Evolutionary conservation across 257 asterid genomes (phyloP).

Genomic region (Penstemon newberryi): DNA sequence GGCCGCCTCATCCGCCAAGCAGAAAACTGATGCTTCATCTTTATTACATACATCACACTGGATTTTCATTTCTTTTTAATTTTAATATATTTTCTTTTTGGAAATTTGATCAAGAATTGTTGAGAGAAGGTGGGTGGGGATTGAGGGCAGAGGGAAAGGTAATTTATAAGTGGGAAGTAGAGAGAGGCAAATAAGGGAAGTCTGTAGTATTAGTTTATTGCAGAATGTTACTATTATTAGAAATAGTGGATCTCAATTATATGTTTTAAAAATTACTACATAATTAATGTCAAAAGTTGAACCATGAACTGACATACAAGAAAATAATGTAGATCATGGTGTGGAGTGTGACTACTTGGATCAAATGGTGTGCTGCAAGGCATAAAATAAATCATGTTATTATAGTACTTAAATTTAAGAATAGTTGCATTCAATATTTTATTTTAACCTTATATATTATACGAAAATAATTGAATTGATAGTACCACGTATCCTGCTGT

Average conservation of each 20-base stretch:
- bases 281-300: neutral
- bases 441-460: too few species aligned
- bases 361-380: too few species aligned
- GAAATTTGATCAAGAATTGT: neutral
- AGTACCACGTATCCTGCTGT: too few species aligned
- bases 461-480: too few species aligned
- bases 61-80: constrained; percentile 61
- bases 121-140: neutral
- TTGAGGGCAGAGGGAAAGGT: neutral
- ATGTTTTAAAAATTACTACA: neutral
- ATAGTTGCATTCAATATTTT: too few species aligned
- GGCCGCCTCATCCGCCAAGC: constrained; percentile 89
- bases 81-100: neutral
- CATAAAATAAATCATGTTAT: too few species aligned
- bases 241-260: constrained; percentile 22
- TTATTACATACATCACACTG: constrained; percentile 84
- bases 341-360: too few species aligned
- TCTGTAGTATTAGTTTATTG: constrained; percentile 10
- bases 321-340: neutral
- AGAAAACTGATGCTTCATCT: constrained; percentile 62
- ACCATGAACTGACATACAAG: too few species aligned
- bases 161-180: constrained; percentile 12
- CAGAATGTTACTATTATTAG: constrained; percentile 25
- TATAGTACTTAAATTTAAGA: too few species aligned
- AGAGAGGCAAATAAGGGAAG: constrained; percentile 2